phyloP scores from a whole-genome alignment of 306 rosid species.

The Aeschynomene evenia region DNA sequence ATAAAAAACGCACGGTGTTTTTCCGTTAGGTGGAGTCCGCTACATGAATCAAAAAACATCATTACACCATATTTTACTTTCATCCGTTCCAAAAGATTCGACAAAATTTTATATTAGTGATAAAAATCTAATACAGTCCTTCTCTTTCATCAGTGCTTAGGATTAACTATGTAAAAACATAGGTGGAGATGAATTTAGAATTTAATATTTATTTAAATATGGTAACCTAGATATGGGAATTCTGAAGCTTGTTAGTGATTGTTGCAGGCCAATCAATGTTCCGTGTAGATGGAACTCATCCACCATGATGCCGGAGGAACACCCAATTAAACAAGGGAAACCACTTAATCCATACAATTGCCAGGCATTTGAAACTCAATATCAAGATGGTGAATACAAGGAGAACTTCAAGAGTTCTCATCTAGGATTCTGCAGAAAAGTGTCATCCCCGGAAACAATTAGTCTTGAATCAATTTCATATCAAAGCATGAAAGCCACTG shows the following conservation, averaged over 20 bases:
- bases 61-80: too few species aligned
- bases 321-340: constrained; percentile 46
- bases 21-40: too few species aligned
- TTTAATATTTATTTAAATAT: background rate
- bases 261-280: constrained; percentile 71
- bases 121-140: too few species aligned
- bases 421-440: constrained; percentile 52
- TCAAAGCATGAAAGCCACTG: constrained; percentile 55
- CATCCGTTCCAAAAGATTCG: too few species aligned
- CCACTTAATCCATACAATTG: constrained; percentile 33
- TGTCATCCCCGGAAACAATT: constrained; percentile 73
- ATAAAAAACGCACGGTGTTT: too few species aligned
- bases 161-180: too few species aligned
- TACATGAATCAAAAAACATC: too few species aligned
- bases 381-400: constrained; percentile 42
- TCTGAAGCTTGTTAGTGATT: constrained; percentile 35
- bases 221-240: background rate
- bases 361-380: constrained; percentile 44
- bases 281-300: constrained; percentile 74
- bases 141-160: too few species aligned
- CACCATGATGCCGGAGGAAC: constrained; percentile 50
- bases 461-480: constrained; percentile 60
- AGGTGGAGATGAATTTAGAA: too few species aligned
- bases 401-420: constrained; percentile 43
- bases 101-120: too few species aligned